These are phyloP conservation scores for Fusarium sp. DNA, from an alignment of 2,329 filamentous ascomycete genomes.

Conservation along the genomic window DNA sequence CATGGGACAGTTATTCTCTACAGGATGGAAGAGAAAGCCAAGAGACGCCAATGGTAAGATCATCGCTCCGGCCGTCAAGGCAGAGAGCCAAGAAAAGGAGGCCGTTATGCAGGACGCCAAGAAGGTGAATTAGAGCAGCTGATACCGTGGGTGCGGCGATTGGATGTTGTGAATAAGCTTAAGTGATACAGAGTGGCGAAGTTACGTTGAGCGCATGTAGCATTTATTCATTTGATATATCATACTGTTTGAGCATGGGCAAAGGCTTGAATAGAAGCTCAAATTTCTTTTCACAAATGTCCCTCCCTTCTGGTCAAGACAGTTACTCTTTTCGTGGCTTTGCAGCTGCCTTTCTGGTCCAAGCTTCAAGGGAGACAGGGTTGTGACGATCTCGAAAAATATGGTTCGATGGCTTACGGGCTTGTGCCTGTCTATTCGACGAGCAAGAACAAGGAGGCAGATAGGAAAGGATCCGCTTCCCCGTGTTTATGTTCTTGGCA, in stretches of 20 bases:
- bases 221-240: slow-evolving; percentile 2
- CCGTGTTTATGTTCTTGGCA: slow-evolving; percentile 21
- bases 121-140: slow-evolving; percentile 10
- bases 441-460: slow-evolving; percentile 4
- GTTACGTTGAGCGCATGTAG: slow-evolving; percentile 10
- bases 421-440: slow-evolving; percentile 12
- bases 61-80: slow-evolving; percentile 30
- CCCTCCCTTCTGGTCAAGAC: not conserved
- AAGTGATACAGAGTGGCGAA: slow-evolving; percentile 7
- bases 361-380: slow-evolving; percentile 8
- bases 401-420: slow-evolving; percentile 21
- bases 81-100: slow-evolving; percentile 19
- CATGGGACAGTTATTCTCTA: slow-evolving; percentile 78
- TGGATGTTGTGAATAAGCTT: slow-evolving; percentile 3
- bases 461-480: slow-evolving; percentile 25
- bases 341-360: slow-evolving; percentile 24
- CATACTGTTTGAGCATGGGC: not conserved
- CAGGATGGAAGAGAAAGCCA: slow-evolving; percentile 80
- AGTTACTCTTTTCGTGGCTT: slow-evolving; percentile 8
- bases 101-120: slow-evolving; percentile 14
- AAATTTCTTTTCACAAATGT: not conserved
- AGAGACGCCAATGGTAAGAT: slow-evolving; percentile 59
- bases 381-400: slow-evolving; percentile 1
- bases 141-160: not conserved
- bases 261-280: not conserved